Evolutionary conservation across 805 yeast species (phyloP).

Genomic region (Sugiyamaella boreocaroliniensis): DNA sequence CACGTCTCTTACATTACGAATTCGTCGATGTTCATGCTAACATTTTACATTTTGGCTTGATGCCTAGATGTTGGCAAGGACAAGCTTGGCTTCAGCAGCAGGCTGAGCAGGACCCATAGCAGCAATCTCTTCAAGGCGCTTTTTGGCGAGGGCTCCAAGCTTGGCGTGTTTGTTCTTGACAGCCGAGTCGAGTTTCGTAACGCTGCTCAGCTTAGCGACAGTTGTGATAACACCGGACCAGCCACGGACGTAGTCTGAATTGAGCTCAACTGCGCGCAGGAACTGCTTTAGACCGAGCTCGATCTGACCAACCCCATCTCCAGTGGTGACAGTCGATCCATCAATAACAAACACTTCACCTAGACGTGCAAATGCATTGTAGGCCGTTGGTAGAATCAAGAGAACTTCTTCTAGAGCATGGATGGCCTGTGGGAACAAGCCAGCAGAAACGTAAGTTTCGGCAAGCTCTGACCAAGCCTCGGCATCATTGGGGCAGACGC

Average conservation of each 20-base stretch:
- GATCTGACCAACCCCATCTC: constrained; percentile 7
- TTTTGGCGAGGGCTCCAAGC: constrained; percentile 35
- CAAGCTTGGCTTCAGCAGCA: constrained; percentile 33
- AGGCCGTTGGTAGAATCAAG: constrained; percentile 61
- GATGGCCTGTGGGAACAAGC: constrained; percentile 62
- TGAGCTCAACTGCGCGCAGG: constrained; percentile 68
- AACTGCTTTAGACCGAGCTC: constrained; percentile 34
- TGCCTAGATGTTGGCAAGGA: constrained; percentile 11
- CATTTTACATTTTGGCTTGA: too few relatives aligned
- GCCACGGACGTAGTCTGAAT: constrained; percentile 59
- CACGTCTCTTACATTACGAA: too few relatives aligned
- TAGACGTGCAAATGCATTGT: constrained; percentile 54
- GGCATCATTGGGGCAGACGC: constrained; percentile 64
- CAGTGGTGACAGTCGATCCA: constrained; percentile 8
- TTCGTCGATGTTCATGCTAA: too few relatives aligned
- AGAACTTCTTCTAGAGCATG: constrained; percentile 66
- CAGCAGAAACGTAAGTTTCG: constrained; percentile 50
- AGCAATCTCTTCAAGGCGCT: constrained; percentile 33
- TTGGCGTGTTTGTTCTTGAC: constrained; percentile 27
- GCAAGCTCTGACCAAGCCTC: constrained; percentile 76
- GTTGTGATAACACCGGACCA: constrained; percentile 62
- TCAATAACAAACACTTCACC: constrained; percentile 42
- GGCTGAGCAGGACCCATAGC: constrained; percentile 30
- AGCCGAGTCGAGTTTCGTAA: constrained; percentile 18
- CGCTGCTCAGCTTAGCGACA: constrained; percentile 24